These are phyloP conservation scores for Colletotrichum sp. DNA, from an alignment of 2,329 filamentous ascomycete genomes.

Conservation along the genomic window DNA sequence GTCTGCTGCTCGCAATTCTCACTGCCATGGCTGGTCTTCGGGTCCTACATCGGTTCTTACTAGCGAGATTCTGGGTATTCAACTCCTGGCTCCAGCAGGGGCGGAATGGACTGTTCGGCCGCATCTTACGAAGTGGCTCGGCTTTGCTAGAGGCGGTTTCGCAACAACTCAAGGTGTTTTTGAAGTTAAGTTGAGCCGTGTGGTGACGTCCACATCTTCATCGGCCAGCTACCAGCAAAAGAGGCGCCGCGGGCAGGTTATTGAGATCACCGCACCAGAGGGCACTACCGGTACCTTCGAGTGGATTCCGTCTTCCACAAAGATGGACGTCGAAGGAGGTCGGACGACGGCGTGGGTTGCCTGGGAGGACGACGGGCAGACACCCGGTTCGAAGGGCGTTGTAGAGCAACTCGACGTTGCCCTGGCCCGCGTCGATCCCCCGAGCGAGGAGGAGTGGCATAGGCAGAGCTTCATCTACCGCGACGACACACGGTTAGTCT, in stretches of 20 bases:
- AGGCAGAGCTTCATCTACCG: constrained; percentile 20
- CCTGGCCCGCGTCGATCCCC: constrained; percentile 5
- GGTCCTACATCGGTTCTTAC: constrained; percentile 38
- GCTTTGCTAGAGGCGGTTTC: constrained; percentile 40
- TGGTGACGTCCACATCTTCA: constrained; percentile 14
- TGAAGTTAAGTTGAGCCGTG: constrained; percentile 32
- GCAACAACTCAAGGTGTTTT: constrained; percentile 35
- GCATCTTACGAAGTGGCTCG: constrained; percentile 35
- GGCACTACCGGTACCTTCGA: constrained; percentile 23
- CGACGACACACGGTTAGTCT: constrained; percentile 12
- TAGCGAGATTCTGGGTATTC: constrained; percentile 32
- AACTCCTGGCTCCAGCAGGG: constrained; percentile 29
- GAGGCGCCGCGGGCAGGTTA: constrained; percentile 6
- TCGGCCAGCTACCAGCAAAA: background rate
- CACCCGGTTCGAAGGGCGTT: background rate
- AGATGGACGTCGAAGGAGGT: constrained; percentile 18
- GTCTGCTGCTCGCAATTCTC: constrained; percentile 33
- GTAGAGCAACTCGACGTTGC: constrained; percentile 20
- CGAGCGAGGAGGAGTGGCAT: constrained; percentile 20
- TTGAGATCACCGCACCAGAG: constrained; percentile 19
- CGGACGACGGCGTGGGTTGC: constrained; percentile 7
- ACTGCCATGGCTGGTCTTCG: constrained; percentile 41
- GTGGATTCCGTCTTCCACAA: constrained; percentile 16
- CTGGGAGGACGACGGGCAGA: constrained; percentile 10
- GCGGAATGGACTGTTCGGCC: constrained; percentile 30